phyloP scores from a whole-genome alignment of 306 rosid species.

The Cicer cuneatum region DNA sequence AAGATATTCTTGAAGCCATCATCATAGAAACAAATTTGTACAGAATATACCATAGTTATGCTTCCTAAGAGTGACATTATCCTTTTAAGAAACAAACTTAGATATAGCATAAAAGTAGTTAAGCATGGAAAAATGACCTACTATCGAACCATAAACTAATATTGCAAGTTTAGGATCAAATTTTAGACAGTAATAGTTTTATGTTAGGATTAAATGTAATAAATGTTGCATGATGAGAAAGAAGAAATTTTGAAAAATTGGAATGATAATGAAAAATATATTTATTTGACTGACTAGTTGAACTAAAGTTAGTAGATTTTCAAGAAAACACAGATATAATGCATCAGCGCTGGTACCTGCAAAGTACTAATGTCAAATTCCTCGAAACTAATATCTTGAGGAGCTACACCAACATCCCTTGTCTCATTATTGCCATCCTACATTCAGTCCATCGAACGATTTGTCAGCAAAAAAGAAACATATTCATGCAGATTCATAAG shows the following conservation, averaged over 20 bases:
- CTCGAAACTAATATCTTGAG: constrained; percentile 61
- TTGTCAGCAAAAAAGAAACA: constrained; percentile 40
- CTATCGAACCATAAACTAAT: neutral
- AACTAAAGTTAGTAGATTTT: constrained; percentile 27
- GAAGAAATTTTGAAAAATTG: constrained; percentile 5
- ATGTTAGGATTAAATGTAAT: neutral
- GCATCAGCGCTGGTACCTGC: constrained; percentile 62
- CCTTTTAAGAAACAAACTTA: constrained; percentile 19
- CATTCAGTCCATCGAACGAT: constrained; percentile 38
- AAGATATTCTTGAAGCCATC: constrained; percentile 15
- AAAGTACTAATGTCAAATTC: constrained; percentile 74
- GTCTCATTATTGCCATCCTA: constrained; percentile 68
- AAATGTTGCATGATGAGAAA: constrained; percentile 10
- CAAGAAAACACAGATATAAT: constrained; percentile 26
- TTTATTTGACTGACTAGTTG: constrained; percentile 2
- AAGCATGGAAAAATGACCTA: neutral
- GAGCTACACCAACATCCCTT: constrained; percentile 59
- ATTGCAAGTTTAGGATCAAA: constrained; percentile 1
- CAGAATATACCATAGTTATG: constrained; percentile 35
- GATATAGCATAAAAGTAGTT: neutral
- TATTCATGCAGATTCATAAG: neutral
- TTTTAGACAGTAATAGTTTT: constrained; percentile 1
- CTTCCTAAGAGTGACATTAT: neutral
- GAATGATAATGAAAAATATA: constrained; percentile 4
- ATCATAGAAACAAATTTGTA: constrained; percentile 11